Conservation (phyloP, 805 yeast species). For the Wickerhamiella cacticola region DNA sequence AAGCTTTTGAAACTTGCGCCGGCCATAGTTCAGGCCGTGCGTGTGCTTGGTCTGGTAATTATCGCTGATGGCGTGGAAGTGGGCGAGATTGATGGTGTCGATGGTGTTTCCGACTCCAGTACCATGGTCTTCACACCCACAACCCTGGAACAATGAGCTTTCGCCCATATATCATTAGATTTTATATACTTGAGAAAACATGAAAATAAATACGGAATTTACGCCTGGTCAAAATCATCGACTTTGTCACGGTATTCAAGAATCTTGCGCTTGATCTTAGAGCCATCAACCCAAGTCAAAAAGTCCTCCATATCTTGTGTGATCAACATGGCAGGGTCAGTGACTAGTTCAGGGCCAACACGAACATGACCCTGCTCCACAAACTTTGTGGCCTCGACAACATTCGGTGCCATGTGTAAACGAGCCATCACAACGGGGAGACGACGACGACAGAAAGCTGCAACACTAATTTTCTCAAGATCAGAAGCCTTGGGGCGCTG, state of each 20-base stretch:
- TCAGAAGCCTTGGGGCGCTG: constrained; percentile 74
- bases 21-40: constrained; percentile 56
- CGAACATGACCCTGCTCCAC: constrained; percentile 96
- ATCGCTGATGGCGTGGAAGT: constrained; percentile 39
- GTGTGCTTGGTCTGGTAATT: constrained; percentile 69
- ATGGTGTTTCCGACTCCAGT: constrained; percentile 30
- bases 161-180: no score
- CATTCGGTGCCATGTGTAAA: constrained; percentile 81
- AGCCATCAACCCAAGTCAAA: constrained; percentile 93
- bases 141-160: not conserved
- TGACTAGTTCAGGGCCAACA: constrained; percentile 90
- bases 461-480: constrained; percentile 81
- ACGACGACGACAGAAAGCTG: constrained; percentile 84
- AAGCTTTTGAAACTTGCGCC: constrained; percentile 64
- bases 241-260: constrained; percentile 67
- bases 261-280: constrained; percentile 83
- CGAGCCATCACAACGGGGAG: constrained; percentile 92
- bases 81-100: constrained; percentile 33
- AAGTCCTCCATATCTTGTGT: constrained; percentile 93
- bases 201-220: not conserved
- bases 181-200: not conserved
- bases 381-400: constrained; percentile 78
- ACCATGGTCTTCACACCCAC: constrained; percentile 1
- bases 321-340: constrained; percentile 90
- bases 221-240: constrained; percentile 44